A percentile compares a stretch with the other conserved stretches of the same genome.
These are phyloP conservation scores for Grosmannia clavigera DNA, from an alignment of 2,329 filamentous ascomycete genomes.

Conservation along the genomic window DNA sequence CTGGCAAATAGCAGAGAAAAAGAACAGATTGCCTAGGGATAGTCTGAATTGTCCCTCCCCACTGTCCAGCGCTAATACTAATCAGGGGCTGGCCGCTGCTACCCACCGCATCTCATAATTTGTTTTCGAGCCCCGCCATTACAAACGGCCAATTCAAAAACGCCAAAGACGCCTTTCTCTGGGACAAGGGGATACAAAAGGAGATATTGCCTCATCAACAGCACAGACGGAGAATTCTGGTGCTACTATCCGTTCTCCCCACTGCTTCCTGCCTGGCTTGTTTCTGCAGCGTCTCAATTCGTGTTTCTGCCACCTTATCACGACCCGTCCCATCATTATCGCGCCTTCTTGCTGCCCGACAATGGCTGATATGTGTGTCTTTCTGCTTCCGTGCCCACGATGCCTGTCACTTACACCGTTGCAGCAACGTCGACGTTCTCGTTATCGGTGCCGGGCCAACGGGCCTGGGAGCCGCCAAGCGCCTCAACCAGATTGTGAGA, in stretches of 20 bases:
- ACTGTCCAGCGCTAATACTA: neutral
- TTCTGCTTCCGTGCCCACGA: neutral
- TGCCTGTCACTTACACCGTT: neutral
- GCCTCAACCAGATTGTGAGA: slow-evolving; percentile 85
- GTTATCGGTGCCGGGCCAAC: slow-evolving; percentile 97
- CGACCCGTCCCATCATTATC: neutral
- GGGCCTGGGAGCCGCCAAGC: slow-evolving; percentile 94
- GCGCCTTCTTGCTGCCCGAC: neutral
- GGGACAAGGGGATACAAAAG: neutral
- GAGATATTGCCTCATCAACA: neutral
- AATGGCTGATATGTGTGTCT: slow-evolving; percentile 4
- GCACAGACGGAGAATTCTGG: neutral
- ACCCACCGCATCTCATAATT: neutral
- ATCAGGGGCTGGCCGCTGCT: neutral
- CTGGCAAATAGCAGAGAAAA: neutral
- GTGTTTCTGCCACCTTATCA: neutral
- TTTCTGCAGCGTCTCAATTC: neutral
- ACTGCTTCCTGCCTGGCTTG: neutral
- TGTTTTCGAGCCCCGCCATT: neutral
- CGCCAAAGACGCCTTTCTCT: neutral
- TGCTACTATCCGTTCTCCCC: neutral
- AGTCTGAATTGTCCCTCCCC: neutral
- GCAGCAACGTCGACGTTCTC: slow-evolving; percentile 86
- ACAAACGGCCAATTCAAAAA: neutral
- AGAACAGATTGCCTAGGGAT: neutral